Evolutionary conservation across 106 monocot genomes (phyloP), one percentile per base, ranked within the genome.

Genomic region (Vanilla planifolia): DNA sequence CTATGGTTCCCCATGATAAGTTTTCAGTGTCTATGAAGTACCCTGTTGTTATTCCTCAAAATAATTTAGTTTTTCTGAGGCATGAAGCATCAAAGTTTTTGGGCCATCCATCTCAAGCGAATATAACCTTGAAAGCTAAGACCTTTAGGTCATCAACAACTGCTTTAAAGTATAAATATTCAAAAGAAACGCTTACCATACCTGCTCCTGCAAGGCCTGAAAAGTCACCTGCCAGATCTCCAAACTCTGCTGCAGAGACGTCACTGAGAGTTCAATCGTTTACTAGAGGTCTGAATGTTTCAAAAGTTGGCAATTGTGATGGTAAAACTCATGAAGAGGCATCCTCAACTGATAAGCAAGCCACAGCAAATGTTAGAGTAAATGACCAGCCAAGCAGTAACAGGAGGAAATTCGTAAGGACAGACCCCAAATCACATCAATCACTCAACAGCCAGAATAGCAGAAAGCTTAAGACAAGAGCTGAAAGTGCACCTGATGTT

Each of bases 31-130:
- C 92, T 3, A 71, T 82, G 43, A 88, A 77, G 58, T 81, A 79
- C 60, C 55, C 75, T 32, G 59, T 59, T 28, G 59, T 71, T 43
- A 51, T 77, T 8, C 80, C 80, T 65, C 68, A 85, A 55, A 81
- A n/a, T n/a, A n/a, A n/a, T n/a, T n/a, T n/a, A n/a, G n/a, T n/a
- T n/a, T n/a, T n/a, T n/a, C n/a, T n/a, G n/a, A n/a, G n/a, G 88
- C 44, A 88, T 85, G 84, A 85, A 93, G 58, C 84, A 2, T 71
- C 77, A 9, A 88, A 83, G 81, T 81, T 81, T 66, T 60, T 93
- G 21, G 71, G 81, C n/a, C 65, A 75, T 4, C 69, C 62, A 14
- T 42, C 62, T 69, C 71, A 74, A 8, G 1, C 23, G 6, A 63
- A 20, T 52, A 11, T 8, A 20, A 65, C 52, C 43, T 21, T 23